Base-by-base conservation (phyloP, 495 filamentous ascomycete species). In the Massariosphaeria phaeospora region DNA sequence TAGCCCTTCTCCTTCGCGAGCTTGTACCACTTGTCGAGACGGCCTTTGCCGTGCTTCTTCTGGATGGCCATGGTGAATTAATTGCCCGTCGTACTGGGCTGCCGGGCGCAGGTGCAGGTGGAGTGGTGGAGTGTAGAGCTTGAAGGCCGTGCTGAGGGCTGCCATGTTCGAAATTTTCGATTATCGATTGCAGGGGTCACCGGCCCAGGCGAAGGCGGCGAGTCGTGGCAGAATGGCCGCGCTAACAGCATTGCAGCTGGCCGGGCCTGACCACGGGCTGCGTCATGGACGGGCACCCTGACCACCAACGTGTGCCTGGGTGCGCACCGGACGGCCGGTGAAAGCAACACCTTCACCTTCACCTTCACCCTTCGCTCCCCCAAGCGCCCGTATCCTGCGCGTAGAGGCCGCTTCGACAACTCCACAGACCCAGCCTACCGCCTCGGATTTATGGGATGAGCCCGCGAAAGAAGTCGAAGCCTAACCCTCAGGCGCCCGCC, bases 41-140 rank as follows among this genome's bases (percentile, higher is more conserved):
- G 91, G 70, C 93, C 93, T 79, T 99, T 99, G 75, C 90, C 93
- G 72, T 95, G 86, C 81, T 98, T 98, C 78, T 98, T 98, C 68
- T 97, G 93, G 62, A 96, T 91, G 63, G 86, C 91, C 93, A 98
- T 98, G 24, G 36, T 35, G n/a, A n/a, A n/a, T 5, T 21, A n/a
- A n/a, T n/a, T n/a, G n/a, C n/a, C n/a, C n/a, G n/a, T n/a, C n/a
- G n/a, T n/a, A n/a, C n/a, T n/a, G n/a, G n/a, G n/a, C n/a, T n/a
- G n/a, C n/a, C n/a, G n/a, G n/a, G n/a, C n/a, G n/a, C n/a, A n/a
- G n/a, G n/a, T n/a, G n/a, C n/a, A n/a, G n/a, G n/a, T n/a, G n/a
- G n/a, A n/a, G n/a, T n/a, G n/a, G n/a, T n/a, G n/a, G n/a, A n/a
- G n/a, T n/a, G n/a, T n/a, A n/a, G n/a, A n/a, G n/a, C n/a, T n/a